Evolutionary conservation across 2,329 filamentous ascomycete genomes (phyloP).

Genomic region (Exophiala mesophila): DNA sequence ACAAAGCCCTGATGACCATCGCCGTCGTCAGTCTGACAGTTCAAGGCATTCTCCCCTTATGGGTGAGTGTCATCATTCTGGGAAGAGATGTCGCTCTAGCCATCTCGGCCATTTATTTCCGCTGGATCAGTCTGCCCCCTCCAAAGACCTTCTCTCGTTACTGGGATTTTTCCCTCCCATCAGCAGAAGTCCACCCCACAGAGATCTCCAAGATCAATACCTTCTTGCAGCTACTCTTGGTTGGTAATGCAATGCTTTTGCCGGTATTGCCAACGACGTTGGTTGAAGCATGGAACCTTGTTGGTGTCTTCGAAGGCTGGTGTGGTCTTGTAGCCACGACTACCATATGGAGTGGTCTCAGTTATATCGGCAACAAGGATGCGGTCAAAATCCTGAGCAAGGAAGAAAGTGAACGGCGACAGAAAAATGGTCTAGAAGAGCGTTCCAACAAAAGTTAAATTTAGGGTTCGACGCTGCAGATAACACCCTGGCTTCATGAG

Average conservation of each 20-base stretch:
- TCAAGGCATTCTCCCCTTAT: conserved; percentile 82
- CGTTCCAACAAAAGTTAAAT: too few relatives aligned
- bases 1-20: conserved; percentile 94
- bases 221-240: conserved; percentile 78
- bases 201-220: conserved; percentile 68
- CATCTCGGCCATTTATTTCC: conserved; percentile 86
- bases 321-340: conserved; percentile 77
- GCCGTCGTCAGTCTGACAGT: conserved; percentile 78
- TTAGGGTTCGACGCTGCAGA: too few relatives aligned
- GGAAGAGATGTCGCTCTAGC: conserved; percentile 80
- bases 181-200: conserved; percentile 42
- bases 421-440: background rate
- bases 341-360: conserved; percentile 88
- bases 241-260: conserved; percentile 76
- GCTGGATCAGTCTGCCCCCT: conserved; percentile 87
- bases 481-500: too few relatives aligned
- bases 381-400: conserved; percentile 76
- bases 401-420: conserved; percentile 36
- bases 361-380: conserved; percentile 85
- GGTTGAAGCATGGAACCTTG: conserved; percentile 49
- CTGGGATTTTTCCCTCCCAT: conserved; percentile 90
- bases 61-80: conserved; percentile 84
- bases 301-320: conserved; percentile 56
- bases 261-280: conserved; percentile 63
- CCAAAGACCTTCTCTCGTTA: conserved; percentile 90